phyloP scores from a whole-genome alignment of 2,329 filamentous ascomycete species.

The Cladophialophora yegresii region DNA sequence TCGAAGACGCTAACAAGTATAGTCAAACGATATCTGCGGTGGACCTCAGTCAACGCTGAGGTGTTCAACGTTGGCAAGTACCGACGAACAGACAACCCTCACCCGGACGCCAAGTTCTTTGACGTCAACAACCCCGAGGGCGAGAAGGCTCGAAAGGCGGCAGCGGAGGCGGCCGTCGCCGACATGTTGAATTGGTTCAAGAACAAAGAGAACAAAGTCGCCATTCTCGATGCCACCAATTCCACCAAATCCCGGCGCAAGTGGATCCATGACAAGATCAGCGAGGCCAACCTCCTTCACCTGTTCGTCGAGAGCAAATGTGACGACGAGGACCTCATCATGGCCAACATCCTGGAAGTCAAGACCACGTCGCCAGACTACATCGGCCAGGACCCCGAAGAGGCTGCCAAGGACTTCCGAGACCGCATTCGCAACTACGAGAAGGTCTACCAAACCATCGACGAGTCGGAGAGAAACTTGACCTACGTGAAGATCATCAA shows the following conservation, averaged over 20 bases:
- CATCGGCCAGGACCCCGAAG: conserved; percentile 79
- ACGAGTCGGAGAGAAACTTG: conserved; percentile 80
- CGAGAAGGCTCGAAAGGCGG: conserved; percentile 81
- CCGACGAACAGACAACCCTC: conserved; percentile 83
- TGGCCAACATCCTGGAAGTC: conserved; percentile 96
- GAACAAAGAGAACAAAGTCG: conserved; percentile 74
- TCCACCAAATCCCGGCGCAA: conserved; percentile 84
- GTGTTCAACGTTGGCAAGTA: conserved; percentile 99
- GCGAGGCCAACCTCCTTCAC: conserved; percentile 73
- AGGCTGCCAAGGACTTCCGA: conserved; percentile 86
- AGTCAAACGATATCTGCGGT: conserved; percentile 93
- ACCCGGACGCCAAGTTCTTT: conserved; percentile 93
- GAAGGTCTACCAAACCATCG: conserved; percentile 91
- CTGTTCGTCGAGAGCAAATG: conserved; percentile 97
- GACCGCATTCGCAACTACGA: conserved; percentile 96
- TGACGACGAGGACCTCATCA: conserved; percentile 92
- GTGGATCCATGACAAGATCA: conserved; percentile 85
- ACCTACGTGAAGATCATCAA: conserved; percentile 98
- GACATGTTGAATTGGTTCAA: conserved; percentile 96
- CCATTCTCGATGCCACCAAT: conserved; percentile 95
- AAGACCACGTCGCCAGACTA: conserved; percentile 98
- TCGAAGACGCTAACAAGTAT: conserved; percentile 23
- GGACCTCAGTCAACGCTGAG: conserved; percentile 90
- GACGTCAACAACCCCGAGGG: conserved; percentile 87
- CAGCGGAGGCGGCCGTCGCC: conserved; percentile 84